These are phyloP conservation scores for Neurospora crassa DNA, from an alignment of 2,329 filamentous ascomycete species.

Conservation along the genomic window DNA sequence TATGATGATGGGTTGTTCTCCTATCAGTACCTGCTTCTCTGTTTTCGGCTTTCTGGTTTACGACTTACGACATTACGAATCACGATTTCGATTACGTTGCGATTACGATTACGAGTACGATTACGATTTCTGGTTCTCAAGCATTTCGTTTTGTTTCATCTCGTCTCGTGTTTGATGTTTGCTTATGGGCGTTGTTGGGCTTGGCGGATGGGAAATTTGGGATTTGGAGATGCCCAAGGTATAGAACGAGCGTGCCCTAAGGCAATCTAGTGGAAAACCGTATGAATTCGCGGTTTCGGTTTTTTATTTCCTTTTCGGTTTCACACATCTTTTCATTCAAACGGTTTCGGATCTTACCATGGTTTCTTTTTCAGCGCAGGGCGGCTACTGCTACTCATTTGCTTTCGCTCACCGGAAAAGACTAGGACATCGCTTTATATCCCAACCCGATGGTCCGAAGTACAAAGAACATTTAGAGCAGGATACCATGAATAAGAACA, in stretches of 20 bases:
- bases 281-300: too few relatives aligned
- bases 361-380: neutral
- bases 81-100: neutral
- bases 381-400: neutral
- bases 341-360: neutral
- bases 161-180: neutral
- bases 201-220: neutral
- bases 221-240: neutral
- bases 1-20: neutral
- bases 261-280: neutral
- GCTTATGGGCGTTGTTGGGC: neutral
- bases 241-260: neutral
- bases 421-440: neutral
- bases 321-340: too few relatives aligned
- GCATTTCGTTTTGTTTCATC: neutral
- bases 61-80: neutral
- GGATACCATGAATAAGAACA: neutral
- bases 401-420: neutral
- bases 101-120: neutral
- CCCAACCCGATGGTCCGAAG: too few relatives aligned
- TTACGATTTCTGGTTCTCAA: neutral
- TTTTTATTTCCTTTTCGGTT: too few relatives aligned
- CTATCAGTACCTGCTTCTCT: neutral
- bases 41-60: neutral
- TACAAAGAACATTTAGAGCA: neutral